Evolutionary conservation across 2,329 filamentous ascomycete genomes (phyloP), one percentile per base, ranked within the genome.

Genomic region (Verticillium longisporum): DNA sequence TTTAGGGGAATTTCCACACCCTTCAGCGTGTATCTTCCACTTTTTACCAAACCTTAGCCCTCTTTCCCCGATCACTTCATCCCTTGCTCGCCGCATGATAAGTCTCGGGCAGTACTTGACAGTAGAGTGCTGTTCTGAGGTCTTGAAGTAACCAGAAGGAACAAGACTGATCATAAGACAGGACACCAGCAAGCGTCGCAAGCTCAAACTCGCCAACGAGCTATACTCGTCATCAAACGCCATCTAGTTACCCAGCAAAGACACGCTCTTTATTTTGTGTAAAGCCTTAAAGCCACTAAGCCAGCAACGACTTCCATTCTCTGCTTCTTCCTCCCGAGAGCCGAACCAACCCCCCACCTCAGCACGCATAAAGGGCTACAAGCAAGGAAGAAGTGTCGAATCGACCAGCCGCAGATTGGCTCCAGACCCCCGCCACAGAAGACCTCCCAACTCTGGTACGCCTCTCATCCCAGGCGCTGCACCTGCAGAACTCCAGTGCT

Each of bases 371-470:
- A 63, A 59, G 61, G 54, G 61, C 61, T 59, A 55, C 57, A 60
- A 63, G 57, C 63, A 57, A 64, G 4, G 9, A 50, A 50, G 9
- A 50, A 18, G 41, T 21, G n/a, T 50, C 41, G n/a, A 26, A 9
- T 50, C 41, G 41, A 50, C 41, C 41, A 50, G 41, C n/a, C 41
- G 41, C 18, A 63, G 57, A 63, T 63, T 63, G 63, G 59, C 59
- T 57, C 59, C 55, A 54, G 63, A 50, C 41, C 41, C 41, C 55
- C 63, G 60, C 60, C 56, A 55, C 60, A 56, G 45, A 50, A 61
- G 62, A 41, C 33, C 50, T 58, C 55, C 61, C 59, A 58, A 60
- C 58, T 58, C 18, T 61, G 61, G 56, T 64, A 64, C 61, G 32
- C 61, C 38, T 61, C 59, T 26, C 60, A 60, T 56, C n/a, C 55